phyloP scores from a whole-genome alignment of 495 filamentous ascomycete species.

The Lineolata rhizophorae region DNA sequence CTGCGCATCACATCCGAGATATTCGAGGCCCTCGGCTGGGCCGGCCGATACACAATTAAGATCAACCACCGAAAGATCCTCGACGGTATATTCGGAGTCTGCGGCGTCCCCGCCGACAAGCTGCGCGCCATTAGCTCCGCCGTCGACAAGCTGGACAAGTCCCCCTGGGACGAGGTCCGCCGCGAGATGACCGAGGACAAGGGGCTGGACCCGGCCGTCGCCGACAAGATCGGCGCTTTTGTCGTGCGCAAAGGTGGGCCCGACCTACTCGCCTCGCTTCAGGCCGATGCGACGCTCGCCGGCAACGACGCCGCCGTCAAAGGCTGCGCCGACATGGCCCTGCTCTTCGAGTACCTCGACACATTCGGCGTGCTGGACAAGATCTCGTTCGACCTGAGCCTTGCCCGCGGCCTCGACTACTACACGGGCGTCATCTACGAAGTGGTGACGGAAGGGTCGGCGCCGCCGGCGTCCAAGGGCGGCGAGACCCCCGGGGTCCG shows the following conservation, averaged over 20 bases:
- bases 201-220: slow-evolving; percentile 47
- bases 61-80: slow-evolving; percentile 90
- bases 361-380: slow-evolving; percentile 46
- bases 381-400: slow-evolving; percentile 60
- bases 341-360: slow-evolving; percentile 65
- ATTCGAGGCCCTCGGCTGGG: slow-evolving; percentile 60
- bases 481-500: slow-evolving; percentile 14
- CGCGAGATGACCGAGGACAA: slow-evolving; percentile 91
- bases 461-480: slow-evolving; percentile 25
- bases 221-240: slow-evolving; percentile 71
- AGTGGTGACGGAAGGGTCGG: slow-evolving; percentile 66
- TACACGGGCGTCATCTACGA: slow-evolving; percentile 93
- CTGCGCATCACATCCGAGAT: slow-evolving; percentile 67
- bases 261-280: slow-evolving; percentile 46
- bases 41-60: slow-evolving; percentile 62
- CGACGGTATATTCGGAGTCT: slow-evolving; percentile 79
- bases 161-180: slow-evolving; percentile 68
- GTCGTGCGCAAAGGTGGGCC: slow-evolving; percentile 40
- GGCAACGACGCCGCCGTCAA: slow-evolving; percentile 50
- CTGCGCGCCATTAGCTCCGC: slow-evolving; percentile 72
- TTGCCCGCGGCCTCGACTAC: slow-evolving; percentile 79
- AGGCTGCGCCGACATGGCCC: slow-evolving; percentile 61
- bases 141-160: slow-evolving; percentile 90
- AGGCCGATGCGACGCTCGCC: slow-evolving; percentile 35
- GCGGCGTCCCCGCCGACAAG: slow-evolving; percentile 70